Conservation (phyloP, 2,329 filamentous ascomycete species). For the Aspergillus puulaauensis region DNA sequence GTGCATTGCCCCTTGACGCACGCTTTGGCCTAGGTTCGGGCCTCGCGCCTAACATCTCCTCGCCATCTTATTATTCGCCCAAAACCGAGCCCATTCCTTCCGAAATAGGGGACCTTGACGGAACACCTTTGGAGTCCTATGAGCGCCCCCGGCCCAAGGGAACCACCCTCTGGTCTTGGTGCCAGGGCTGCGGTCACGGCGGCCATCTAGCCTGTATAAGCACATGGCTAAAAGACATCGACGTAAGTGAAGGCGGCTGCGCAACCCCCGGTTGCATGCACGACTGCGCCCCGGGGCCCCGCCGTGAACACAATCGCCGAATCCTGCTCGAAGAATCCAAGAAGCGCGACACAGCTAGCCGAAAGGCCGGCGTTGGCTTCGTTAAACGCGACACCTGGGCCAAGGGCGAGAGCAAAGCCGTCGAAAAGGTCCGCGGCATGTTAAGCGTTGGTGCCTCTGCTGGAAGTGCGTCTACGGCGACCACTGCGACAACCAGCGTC, state of each 20-base stretch:
- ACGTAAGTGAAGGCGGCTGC: conserved; percentile 55
- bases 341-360: conserved; percentile 32
- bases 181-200: conserved; percentile 61
- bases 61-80: conserved; percentile 45
- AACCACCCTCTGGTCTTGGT: conserved; percentile 54
- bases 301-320: conserved; percentile 41
- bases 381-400: conserved; percentile 47
- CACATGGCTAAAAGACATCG: conserved; percentile 53
- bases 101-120: conserved; percentile 26
- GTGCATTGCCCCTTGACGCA: conserved; percentile 10
- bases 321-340: conserved; percentile 32
- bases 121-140: conserved; percentile 19
- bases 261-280: conserved; percentile 60
- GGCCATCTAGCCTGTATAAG: conserved; percentile 59
- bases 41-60: conserved; percentile 42
- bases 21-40: conserved; percentile 19
- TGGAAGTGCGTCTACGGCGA: conserved; percentile 22
- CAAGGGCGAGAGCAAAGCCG: conserved; percentile 46
- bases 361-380: conserved; percentile 33
- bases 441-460: conserved; percentile 33
- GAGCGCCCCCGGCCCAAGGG: conserved; percentile 31
- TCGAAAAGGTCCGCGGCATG: conserved; percentile 47
- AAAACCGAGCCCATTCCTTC: conserved; percentile 31
- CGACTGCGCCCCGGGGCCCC: conserved; percentile 55
- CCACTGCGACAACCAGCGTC: conserved; percentile 21